Evolutionary conservation across 768 basidiomycete genomes (phyloP), one percentile per base, ranked within the genome.

Genomic region (Rhodotorula kratochvilovae): DNA sequence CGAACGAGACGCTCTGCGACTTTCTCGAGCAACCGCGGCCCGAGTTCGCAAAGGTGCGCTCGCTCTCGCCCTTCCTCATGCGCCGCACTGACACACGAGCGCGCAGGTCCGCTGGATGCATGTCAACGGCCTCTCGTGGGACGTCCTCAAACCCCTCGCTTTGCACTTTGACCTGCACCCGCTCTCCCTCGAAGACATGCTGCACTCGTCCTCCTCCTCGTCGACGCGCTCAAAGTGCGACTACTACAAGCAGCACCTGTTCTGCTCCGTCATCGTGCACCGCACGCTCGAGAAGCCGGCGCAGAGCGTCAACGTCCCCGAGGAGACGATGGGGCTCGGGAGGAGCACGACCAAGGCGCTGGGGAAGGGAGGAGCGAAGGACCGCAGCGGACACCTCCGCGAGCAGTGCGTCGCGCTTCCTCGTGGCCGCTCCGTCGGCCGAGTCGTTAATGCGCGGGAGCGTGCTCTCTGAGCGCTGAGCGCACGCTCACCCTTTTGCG

Each of bases 71-170:
- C 48, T 39, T 33, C 25, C 42, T 1, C 23, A 12, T n/a, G 17
- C 11, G 25, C 46, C 27, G 25, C 12, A 10, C 33, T 2, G 5
- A 11, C 25, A 31, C 27, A 33, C 83, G 66, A 85, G 87, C 87
- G 85, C 85, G 36, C 87, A 85, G 77, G 89, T 88, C 27, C 81
- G 89, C 62, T 90, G 88, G 88, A 89, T 89, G 63, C 88, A 88
- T 73, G 83, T 89, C 71, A 86, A 85, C 33, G 89, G 89, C 11
- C 81, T 84, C 50, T 81, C 85, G 72, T 90, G 88, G 87, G 88
- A 89, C 76, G 87, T 90, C 48, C 84, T 90, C 75, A 87, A 87
- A 75, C 85, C 86, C 1, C 79, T 89, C 43, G 86, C 87, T 29
- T 79, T 89, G 67, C 85, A 85, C 79, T 89, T 88, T 76, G 88